A percentile compares a stretch with the other conserved stretches of the same genome.
phyloP scores from a whole-genome alignment of 2,329 filamentous ascomycete genomes.

The Coleophoma crateriformis region DNA sequence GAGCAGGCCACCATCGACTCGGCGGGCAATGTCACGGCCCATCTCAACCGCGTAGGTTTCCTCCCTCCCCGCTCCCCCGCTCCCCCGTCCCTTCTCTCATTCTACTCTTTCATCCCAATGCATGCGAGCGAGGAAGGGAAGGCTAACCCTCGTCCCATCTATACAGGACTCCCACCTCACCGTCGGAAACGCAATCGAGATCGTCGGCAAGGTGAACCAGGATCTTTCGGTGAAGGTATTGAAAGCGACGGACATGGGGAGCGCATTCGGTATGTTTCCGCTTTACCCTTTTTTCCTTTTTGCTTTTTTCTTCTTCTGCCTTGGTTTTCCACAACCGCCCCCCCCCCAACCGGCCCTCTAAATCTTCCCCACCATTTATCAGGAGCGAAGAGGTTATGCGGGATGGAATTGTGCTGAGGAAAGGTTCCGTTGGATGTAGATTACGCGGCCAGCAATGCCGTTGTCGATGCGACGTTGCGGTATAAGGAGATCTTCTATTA shows the following conservation, averaged over 20 bases:
- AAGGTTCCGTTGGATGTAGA: constrained; percentile 43
- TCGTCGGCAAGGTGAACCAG: constrained; percentile 74
- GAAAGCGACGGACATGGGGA: constrained; percentile 64
- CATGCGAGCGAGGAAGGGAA: neutral
- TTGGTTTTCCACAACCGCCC: no score
- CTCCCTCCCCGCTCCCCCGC: neutral
- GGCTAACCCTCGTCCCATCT: neutral
- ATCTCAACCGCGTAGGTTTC: constrained; percentile 62
- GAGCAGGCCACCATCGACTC: constrained; percentile 77
- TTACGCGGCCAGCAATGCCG: constrained; percentile 66
- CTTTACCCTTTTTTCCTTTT: neutral
- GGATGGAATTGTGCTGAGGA: no score
- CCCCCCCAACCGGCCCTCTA: no score
- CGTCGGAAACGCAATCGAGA: constrained; percentile 64
- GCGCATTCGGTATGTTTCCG: constrained; percentile 55
- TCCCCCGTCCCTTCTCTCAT: neutral
- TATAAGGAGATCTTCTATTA: constrained; percentile 74
- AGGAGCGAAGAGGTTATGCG: no score
- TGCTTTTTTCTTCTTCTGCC: no score
- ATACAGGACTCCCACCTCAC: constrained; percentile 64
- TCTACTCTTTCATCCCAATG: neutral
- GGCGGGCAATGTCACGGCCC: constrained; percentile 67
- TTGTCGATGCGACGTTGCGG: constrained; percentile 82
- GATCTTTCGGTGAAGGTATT: constrained; percentile 69
- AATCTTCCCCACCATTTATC: no score